Evolutionary conservation across 228 moss, liverwort and hornwort species (phyloP), one percentile per base, ranked within the genome.

Genomic region (Sphagnum magellanicum): DNA sequence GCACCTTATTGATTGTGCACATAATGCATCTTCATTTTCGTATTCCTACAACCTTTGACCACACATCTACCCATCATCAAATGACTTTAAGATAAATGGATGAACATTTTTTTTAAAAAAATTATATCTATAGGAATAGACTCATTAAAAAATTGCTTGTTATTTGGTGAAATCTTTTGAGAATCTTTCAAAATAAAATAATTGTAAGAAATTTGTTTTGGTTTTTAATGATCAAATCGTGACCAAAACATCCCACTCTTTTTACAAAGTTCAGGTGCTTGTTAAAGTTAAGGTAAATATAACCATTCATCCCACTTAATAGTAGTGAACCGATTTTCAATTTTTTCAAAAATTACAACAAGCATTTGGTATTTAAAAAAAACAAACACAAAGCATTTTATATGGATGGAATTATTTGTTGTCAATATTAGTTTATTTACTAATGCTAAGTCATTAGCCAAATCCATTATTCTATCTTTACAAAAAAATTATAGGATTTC

Each of bases 261-360:
- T 55, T 12, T 55, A 12, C 53, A 12, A 12, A 55, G 51, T 51
- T 67, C 51, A 17, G 16, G 52, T 67, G 67, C 51, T 67, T 67
- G 49, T 50, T 49, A 4, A 32, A 32, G 67, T 51, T 11, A 52
- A 53, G 49, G 67, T 67, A 53, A 67, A 67, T 5, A 67, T 52
- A 50, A 16, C 49, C 52, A 51, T 50, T 51, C 67, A 67, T 32
- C 52, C 1, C 5, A 67, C n/a, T 53, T 67, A 51, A 51, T 32
- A 32, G 1, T 67, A 67, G 51, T 67, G 51, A 15, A 67, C 51
- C 51, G 16, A 12, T 53, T 53, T 67, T 17, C 67, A 17, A 16
- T 14, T 32, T n/a, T 67, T 50, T 52, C 11, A 50, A 50, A 51
- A 49, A 67, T 51, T 17, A 52, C 49, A 67, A 6, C 52, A 67